Percentiles rank a stretch among this genome's conserved stretches.
Conservation (phyloP, 2,329 filamentous ascomycete genomes). For the Orbilia brochopaga region DNA sequence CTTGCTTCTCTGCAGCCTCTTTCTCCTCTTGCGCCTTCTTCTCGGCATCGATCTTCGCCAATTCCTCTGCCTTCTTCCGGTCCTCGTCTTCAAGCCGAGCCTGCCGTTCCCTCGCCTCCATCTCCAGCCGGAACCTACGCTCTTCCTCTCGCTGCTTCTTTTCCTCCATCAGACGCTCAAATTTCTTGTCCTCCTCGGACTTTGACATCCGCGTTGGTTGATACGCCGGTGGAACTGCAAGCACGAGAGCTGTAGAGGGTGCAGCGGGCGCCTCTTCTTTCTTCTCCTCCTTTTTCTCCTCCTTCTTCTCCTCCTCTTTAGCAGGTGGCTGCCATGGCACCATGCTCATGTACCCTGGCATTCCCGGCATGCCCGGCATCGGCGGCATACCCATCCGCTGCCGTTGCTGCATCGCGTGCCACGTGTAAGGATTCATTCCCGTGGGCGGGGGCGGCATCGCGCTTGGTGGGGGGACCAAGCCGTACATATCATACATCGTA, state of each 20-base stretch:
- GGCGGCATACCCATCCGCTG: constrained; percentile 31
- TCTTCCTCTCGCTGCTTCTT: constrained; percentile 50
- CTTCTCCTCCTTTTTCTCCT: constrained; percentile 58
- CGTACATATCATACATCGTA: constrained; percentile 32
- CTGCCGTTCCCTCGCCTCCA: constrained; percentile 49
- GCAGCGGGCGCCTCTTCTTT: constrained; percentile 39
- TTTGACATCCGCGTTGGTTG: constrained; percentile 51
- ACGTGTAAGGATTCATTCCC: constrained; percentile 35
- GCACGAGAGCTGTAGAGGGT: constrained; percentile 52
- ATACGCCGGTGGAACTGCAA: constrained; percentile 54
- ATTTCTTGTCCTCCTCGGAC: constrained; percentile 46
- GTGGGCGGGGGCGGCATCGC: constrained; percentile 10
- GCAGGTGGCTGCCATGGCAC: constrained; percentile 44
- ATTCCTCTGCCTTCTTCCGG: constrained; percentile 58
- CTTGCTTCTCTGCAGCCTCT: constrained; percentile 24
- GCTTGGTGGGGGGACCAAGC: constrained; percentile 25
- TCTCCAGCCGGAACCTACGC: constrained; percentile 52
- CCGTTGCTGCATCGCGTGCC: constrained; percentile 38
- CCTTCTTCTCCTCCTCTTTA: constrained; percentile 53
- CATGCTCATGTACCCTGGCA: constrained; percentile 44
- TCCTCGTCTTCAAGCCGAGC: constrained; percentile 56
- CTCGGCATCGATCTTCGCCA: constrained; percentile 56
- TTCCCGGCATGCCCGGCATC: constrained; percentile 30
- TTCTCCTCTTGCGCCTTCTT: constrained; percentile 19
- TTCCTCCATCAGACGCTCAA: constrained; percentile 45